A percentile compares a stretch with the other conserved stretches of the same genome.
Evolutionary conservation across 2,329 filamentous ascomycete species (phyloP).

Genomic region (Aspergillus sp.): DNA sequence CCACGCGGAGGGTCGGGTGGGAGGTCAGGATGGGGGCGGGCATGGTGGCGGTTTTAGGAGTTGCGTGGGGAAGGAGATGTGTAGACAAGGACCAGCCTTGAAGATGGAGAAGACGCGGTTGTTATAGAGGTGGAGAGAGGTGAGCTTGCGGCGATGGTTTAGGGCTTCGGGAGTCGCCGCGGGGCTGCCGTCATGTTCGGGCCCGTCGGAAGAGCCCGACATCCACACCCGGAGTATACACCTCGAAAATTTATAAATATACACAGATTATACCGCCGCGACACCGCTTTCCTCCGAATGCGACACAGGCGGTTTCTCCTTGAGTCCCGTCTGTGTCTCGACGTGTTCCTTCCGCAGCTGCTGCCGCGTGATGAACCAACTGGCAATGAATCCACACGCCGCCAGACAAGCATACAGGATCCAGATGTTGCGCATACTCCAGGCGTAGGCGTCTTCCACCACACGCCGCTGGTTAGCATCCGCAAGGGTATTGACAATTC

Average conservation of each 20-base stretch:
- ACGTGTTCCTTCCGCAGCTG: slow-evolving; percentile 19
- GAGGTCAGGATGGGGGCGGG: slow-evolving; percentile 29
- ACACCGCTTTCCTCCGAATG: background rate
- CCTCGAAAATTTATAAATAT: background rate
- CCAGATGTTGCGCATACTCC: slow-evolving; percentile 47
- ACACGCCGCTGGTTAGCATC: slow-evolving; percentile 38
- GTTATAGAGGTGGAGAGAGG: background rate
- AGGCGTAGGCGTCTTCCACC: slow-evolving; percentile 47
- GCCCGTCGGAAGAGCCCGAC: slow-evolving; percentile 9
- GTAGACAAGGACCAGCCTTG: slow-evolving; percentile 7
- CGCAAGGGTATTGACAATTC: slow-evolving; percentile 39
- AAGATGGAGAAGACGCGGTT: background rate
- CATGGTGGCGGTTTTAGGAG: slow-evolving; percentile 20
- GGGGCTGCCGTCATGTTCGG: background rate
- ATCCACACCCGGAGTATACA: background rate
- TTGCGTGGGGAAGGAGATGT: background rate
- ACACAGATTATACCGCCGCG: background rate
- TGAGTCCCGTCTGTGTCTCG: slow-evolving; percentile 19
- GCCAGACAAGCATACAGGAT: slow-evolving; percentile 38
- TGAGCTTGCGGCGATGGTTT: background rate
- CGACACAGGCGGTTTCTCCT: slow-evolving; percentile 12
- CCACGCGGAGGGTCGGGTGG: slow-evolving; percentile 46
- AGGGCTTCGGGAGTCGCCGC: slow-evolving; percentile 10
- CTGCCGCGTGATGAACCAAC: slow-evolving; percentile 25
- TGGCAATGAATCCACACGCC: slow-evolving; percentile 27